A percentile compares a stretch with the other conserved stretches of the same genome.
phyloP scores from a whole-genome alignment of 2,329 filamentous ascomycete species.

The Sporothrix globosa region DNA sequence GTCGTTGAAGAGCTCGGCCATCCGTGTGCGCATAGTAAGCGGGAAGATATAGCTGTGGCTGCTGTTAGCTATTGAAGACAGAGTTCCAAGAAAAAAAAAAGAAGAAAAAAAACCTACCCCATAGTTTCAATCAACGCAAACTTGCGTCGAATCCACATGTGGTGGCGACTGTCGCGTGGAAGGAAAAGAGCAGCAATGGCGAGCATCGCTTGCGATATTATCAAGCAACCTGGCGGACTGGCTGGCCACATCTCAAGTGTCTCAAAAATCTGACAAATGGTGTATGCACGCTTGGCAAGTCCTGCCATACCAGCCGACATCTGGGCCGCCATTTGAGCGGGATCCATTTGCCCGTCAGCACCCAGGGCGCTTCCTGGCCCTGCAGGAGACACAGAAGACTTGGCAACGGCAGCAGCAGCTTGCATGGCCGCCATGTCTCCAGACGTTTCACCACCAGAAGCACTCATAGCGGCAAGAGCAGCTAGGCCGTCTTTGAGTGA shows the following conservation, averaged over 20 bases:
- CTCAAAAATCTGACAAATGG: constrained; percentile 78
- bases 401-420: background rate
- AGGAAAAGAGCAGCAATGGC: constrained; percentile 78
- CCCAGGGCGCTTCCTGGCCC: background rate
- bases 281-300: constrained; percentile 62
- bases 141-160: constrained; percentile 78
- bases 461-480: background rate
- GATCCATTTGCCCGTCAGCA: background rate
- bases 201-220: constrained; percentile 75
- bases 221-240: constrained; percentile 69
- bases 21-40: constrained; percentile 69
- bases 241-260: constrained; percentile 72
- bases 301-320: constrained; percentile 52
- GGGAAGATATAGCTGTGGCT: constrained; percentile 79
- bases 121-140: constrained; percentile 71
- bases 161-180: constrained; percentile 71
- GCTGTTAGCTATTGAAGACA: constrained; percentile 19
- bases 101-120: constrained; percentile 34
- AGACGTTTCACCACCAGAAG: background rate
- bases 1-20: constrained; percentile 75
- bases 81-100: background rate
- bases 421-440: background rate
- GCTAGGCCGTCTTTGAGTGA: constrained; percentile 20
- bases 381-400: background rate
- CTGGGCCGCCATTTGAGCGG: background rate